phyloP scores from a whole-genome alignment of 2,329 filamentous ascomycete genomes.

The Pseudogymnoascus sp. region DNA sequence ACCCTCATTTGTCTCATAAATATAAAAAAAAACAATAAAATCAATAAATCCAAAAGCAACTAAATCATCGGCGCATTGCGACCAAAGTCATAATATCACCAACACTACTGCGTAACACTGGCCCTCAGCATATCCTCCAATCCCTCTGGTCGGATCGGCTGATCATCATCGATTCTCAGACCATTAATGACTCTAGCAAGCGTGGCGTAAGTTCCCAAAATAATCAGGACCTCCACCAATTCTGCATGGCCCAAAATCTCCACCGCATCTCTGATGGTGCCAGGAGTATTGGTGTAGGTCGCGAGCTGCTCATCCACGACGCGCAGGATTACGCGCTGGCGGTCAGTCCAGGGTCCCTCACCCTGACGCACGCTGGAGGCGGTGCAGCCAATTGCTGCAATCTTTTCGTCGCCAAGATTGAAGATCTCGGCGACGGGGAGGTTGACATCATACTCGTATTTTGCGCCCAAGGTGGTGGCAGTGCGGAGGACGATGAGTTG shows the following conservation, averaged over 20 bases:
- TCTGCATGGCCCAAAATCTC: conserved; percentile 15
- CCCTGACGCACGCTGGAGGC: neutral
- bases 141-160: conserved; percentile 9
- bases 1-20: neutral
- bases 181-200: conserved; percentile 19
- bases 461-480: conserved; percentile 18
- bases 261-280: conserved; percentile 15
- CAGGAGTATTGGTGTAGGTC: conserved; percentile 12
- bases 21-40: neutral
- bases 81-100: neutral
- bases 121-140: conserved; percentile 11
- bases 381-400: conserved; percentile 12
- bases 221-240: conserved; percentile 17
- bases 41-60: neutral
- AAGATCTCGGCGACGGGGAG: conserved; percentile 19
- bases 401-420: conserved; percentile 13
- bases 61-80: neutral
- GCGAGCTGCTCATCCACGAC: conserved; percentile 16
- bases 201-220: conserved; percentile 17
- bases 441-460: conserved; percentile 23
- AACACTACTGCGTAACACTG: neutral
- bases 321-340: conserved; percentile 14
- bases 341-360: conserved; percentile 11
- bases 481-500: conserved; percentile 21
- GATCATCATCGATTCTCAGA: conserved; percentile 14